A percentile compares a stretch with the other conserved stretches of the same genome.
Conservation (phyloP, 2,329 filamentous ascomycete genomes). For the Hawksworthiomyces lignivorus region DNA sequence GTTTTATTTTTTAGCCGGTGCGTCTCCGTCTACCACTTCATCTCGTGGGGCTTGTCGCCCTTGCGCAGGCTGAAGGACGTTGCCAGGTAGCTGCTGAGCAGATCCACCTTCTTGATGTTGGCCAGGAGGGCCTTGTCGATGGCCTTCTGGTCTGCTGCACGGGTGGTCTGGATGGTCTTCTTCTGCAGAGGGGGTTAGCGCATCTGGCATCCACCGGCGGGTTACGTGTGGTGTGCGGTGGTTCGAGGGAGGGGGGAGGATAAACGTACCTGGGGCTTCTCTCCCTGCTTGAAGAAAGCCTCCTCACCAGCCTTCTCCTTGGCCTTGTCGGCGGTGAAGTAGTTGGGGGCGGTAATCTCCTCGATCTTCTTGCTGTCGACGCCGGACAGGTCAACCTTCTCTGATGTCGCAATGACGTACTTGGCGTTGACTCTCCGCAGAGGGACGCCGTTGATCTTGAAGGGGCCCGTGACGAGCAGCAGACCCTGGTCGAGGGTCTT, state of each 20-base stretch:
- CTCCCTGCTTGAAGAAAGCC: slow-evolving; percentile 98
- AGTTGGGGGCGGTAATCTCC: slow-evolving; percentile 67
- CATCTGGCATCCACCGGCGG: no score
- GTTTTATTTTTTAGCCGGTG: slow-evolving; percentile 17
- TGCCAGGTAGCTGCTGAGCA: slow-evolving; percentile 88
- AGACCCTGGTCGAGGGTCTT: slow-evolving; percentile 97
- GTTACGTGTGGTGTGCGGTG: no score
- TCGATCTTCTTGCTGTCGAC: slow-evolving; percentile 87
- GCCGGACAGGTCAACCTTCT: slow-evolving; percentile 75
- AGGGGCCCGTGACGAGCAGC: slow-evolving; percentile 97
- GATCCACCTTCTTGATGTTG: slow-evolving; percentile 96
- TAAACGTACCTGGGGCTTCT: slow-evolving; percentile 82
- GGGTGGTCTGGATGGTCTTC: slow-evolving; percentile 89
- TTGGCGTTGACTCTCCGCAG: slow-evolving; percentile 89
- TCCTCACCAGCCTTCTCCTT: slow-evolving; percentile 96
- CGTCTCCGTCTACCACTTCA: slow-evolving; percentile 76
- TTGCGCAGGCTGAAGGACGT: slow-evolving; percentile 98
- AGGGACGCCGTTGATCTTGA: slow-evolving; percentile 99
- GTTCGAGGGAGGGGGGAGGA: background rate
- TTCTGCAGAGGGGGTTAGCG: slow-evolving; percentile 61
- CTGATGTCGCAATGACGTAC: slow-evolving; percentile 87
- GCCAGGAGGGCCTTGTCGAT: slow-evolving; percentile 93
- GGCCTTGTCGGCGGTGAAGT: slow-evolving; percentile 94
- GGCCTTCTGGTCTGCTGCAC: slow-evolving; percentile 95
- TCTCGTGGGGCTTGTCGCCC: slow-evolving; percentile 99